Base-by-base conservation (phyloP, 805 yeast species). In the Kodamaea laetipori region DNA sequence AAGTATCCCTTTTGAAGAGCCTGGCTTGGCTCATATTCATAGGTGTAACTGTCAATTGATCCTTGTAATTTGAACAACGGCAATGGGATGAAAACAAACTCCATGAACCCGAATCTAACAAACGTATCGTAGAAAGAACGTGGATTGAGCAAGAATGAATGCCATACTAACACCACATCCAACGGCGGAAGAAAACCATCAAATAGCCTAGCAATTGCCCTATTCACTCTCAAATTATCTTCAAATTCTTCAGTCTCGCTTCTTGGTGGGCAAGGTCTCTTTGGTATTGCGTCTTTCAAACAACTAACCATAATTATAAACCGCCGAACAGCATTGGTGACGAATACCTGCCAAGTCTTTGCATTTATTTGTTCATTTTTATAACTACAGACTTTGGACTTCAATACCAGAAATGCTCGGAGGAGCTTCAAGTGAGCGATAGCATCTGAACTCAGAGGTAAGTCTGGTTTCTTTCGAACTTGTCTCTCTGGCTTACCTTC, bases 131-230 rank as follows among this genome's bases (percentile, higher is more conserved):
- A 48, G 26, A 40, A 47, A 1, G 52, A 13, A 26, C 36, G 30
- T 3, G 60, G 56, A 24, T 56, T 54, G 38, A 55, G 43, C 24
- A 55, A 31, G 35, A 55, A 55, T 1, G 56, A 46, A 34, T 57
- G 54, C 62, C 61, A 56, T 10, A 57, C 54, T 52, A 56, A 42
- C 13, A 55, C 12, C 2, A 57, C 51, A 36, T 57, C 62, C 34
- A 58, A 43, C 4, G 60, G 59, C 2, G 60, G 61, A 12, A 52
- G 18, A 15, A 33, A 33, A 12, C 27, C 17, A 6, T 16, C 11
- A 5, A 33, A 33, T 10, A 33, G 18, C 9, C 30, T 21, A 6
- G 24, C 31, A n/a, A 11, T 17, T 11, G 12, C 26, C 24, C 24
- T 6, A 21, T 21, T 6, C 24, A 21, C 24, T 6, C 27, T 12